Conservation (phyloP, 2,329 filamentous ascomycete genomes). For the Botrytis aclada region DNA sequence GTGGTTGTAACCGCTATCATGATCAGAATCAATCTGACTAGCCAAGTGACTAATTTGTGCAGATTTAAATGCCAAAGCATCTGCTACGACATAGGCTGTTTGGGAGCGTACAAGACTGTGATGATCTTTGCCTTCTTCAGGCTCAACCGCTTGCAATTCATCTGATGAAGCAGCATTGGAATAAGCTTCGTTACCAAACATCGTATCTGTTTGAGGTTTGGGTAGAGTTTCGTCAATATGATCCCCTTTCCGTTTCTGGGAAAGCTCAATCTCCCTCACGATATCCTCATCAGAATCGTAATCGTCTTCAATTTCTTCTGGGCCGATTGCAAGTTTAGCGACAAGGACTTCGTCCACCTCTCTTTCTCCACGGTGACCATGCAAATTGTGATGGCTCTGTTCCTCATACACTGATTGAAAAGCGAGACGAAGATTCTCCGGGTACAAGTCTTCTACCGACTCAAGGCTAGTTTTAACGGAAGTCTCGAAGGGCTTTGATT, state of each 20-base stretch:
- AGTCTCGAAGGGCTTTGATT: conserved; percentile 50
- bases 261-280: conserved; percentile 37
- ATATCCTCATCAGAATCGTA: conserved; percentile 55
- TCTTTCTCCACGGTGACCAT: conserved; percentile 23
- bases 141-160: background rate
- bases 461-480: conserved; percentile 73
- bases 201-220: conserved; percentile 12
- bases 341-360: conserved; percentile 65
- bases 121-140: background rate
- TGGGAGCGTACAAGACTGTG: background rate
- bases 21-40: background rate
- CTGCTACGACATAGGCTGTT: background rate
- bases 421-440: conserved; percentile 56
- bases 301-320: conserved; percentile 43
- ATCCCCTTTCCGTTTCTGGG: conserved; percentile 30
- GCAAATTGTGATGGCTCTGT: conserved; percentile 18
- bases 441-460: conserved; percentile 84
- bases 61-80: background rate
- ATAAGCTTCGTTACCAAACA: background rate
- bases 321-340: conserved; percentile 39
- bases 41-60: background rate
- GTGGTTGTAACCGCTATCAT: background rate
- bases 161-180: background rate
- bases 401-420: conserved; percentile 39
- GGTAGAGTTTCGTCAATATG: conserved; percentile 22